phyloP scores from a whole-genome alignment of 2,329 filamentous ascomycete species.

The Plectosphaerella cucumerina region DNA sequence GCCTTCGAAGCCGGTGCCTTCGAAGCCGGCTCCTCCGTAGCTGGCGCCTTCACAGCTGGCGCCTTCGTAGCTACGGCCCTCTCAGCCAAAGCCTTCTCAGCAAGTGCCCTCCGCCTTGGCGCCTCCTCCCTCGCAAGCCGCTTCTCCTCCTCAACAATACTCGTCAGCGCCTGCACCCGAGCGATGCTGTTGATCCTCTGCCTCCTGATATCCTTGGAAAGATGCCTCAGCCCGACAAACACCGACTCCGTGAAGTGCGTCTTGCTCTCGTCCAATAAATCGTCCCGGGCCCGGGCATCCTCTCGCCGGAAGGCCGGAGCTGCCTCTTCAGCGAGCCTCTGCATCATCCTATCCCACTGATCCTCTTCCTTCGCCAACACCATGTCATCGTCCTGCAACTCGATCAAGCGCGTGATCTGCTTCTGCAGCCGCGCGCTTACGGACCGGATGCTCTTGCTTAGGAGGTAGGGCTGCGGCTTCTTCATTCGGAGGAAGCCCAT shows the following conservation, averaged over 20 bases:
- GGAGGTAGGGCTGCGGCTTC: constrained; percentile 58
- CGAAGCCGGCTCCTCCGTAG: no score
- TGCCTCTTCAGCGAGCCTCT: constrained; percentile 14
- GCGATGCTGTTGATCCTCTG: constrained; percentile 35
- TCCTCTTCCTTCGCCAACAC: constrained; percentile 37
- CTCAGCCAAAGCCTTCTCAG: no score
- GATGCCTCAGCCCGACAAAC: background rate
- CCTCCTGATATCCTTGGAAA: constrained; percentile 16
- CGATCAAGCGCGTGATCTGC: constrained; percentile 30
- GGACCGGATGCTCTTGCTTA: constrained; percentile 51
- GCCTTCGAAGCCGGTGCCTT: no score
- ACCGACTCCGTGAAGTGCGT: no score
- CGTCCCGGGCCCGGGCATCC: no score
- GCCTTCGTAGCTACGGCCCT: no score
- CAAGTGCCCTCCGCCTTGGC: background rate
- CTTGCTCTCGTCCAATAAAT: no score
- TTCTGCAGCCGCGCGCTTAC: constrained; percentile 41
- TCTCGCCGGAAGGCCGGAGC: constrained; percentile 6
- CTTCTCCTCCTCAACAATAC: constrained; percentile 35
- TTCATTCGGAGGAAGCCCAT: constrained; percentile 62
- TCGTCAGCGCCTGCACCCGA: constrained; percentile 32
- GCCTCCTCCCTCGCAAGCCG: constrained; percentile 23
- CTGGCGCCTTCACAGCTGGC: no score
- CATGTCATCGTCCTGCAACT: constrained; percentile 27
- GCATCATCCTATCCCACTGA: constrained; percentile 40